Base-by-base conservation (phyloP, 305 asterid species). In the Stenogyne calaminthoides region DNA sequence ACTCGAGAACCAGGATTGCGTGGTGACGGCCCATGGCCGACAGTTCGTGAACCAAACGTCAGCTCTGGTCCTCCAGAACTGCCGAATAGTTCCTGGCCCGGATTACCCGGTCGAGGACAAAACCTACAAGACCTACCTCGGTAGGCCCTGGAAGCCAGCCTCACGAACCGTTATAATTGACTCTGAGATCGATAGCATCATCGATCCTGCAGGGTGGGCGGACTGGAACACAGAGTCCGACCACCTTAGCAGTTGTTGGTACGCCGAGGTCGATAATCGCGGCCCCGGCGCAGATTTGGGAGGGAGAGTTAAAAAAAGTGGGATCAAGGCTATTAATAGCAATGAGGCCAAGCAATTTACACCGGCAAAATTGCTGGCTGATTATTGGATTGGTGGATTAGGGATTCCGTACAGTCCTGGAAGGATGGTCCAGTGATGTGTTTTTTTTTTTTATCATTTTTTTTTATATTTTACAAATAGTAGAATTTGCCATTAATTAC, bases 11-110 rank as follows among this genome's bases (percentile, higher is more conserved):
- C 88, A 83, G 16, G 32, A 8, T 0, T 77, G 83, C 85, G 75
- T 82, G 67, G 86, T 85, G n/a, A 87, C 89, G 2, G 89, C 92
- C 0, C 85, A 87, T 18, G 92, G 89, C 18, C 51, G 83, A 18
- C 55, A 72, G 2, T 36, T 18, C 6, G 36, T 57, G 2, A 81
- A 78, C 47, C 77, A 83, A 49, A 75, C 85, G 3, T 71, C 83
- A 7, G 92, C 80, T 6, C 59, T 80, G 42, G 83, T 85, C 59
- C 67, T 87, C 25, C 88, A 85, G 66, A 78, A 69, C 42, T 85
- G 89, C 63, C 78, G 67, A 3, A 55, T 84, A 20, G 5, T 19
- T 9, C 75, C 86, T 1, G 84, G 6, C 19, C 67, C 78, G 7
- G 81, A 70, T 4, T 76, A 73, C 70, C 78, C 82, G 8, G 61